Evolutionary conservation across 768 basidiomycete genomes (phyloP).

Genomic region (Sporobolomyces pararoseus): DNA sequence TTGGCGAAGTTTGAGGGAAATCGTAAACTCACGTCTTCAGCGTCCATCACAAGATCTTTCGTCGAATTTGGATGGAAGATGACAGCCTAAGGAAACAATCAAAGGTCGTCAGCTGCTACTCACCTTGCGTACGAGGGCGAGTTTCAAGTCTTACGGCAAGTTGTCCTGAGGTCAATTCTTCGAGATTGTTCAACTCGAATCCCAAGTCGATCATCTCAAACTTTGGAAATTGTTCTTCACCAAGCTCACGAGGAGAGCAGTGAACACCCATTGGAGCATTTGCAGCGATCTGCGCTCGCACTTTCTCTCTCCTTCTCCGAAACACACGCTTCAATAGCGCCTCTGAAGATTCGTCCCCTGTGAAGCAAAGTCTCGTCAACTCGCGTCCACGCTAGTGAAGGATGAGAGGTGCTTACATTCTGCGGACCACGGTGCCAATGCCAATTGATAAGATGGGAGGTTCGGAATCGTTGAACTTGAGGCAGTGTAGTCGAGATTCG

Average conservation of each 20-base stretch:
- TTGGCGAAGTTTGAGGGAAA: too few relatives aligned
- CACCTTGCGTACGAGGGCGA: too few relatives aligned
- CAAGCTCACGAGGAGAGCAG: neutral
- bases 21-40: slow-evolving; percentile 11
- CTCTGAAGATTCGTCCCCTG: slow-evolving; percentile 15
- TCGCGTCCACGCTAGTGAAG: too few relatives aligned
- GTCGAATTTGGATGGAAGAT: slow-evolving; percentile 23
- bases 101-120: too few relatives aligned
- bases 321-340: neutral
- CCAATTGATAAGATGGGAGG: slow-evolving; percentile 15
- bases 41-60: slow-evolving; percentile 12
- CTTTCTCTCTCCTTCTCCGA: slow-evolving; percentile 1
- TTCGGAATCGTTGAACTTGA: neutral
- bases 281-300: slow-evolving; percentile 2
- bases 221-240: neutral
- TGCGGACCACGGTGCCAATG: slow-evolving; percentile 5
- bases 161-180: slow-evolving; percentile 19
- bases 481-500: slow-evolving; percentile 21
- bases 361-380: neutral
- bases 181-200: slow-evolving; percentile 10
- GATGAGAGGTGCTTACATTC: slow-evolving; percentile 1
- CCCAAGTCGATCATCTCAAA: slow-evolving; percentile 24
- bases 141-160: slow-evolving; percentile 10
- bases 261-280: slow-evolving; percentile 7
- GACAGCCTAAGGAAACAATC: slow-evolving; percentile 6